Evolutionary conservation across 768 basidiomycete species (phyloP).

Genomic region (Trametopsis cervina): DNA sequence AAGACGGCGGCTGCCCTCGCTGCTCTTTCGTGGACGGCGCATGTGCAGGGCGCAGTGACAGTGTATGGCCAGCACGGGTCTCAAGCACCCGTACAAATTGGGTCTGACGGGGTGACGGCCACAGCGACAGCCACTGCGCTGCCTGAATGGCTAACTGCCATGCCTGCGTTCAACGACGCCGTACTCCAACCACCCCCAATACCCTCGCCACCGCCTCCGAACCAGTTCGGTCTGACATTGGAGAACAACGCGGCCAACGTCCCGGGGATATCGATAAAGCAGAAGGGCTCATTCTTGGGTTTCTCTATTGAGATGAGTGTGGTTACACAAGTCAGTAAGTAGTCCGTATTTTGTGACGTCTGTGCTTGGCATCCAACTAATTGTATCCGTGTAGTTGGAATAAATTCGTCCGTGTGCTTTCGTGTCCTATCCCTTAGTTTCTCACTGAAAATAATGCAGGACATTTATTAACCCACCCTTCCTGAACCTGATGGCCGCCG

Average conservation of each 20-base stretch:
- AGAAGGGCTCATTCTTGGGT: slow-evolving; percentile 55
- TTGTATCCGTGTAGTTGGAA: slow-evolving; percentile 9
- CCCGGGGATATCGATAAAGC: slow-evolving; percentile 33
- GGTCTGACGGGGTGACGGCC: too few relatives aligned
- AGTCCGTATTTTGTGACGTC: neutral
- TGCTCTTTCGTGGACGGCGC: too few relatives aligned
- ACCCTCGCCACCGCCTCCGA: slow-evolving; percentile 37
- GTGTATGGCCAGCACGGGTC: too few relatives aligned
- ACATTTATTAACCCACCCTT: slow-evolving; percentile 29
- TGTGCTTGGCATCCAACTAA: too few relatives aligned
- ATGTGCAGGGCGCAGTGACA: too few relatives aligned
- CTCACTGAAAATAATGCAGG: slow-evolving; percentile 12
- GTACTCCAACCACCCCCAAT: slow-evolving; percentile 42
- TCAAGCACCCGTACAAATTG: too few relatives aligned
- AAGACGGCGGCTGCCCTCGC: too few relatives aligned
- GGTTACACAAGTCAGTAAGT: slow-evolving; percentile 53
- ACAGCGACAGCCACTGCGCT: slow-evolving; percentile 26
- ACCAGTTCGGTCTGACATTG: slow-evolving; percentile 39
- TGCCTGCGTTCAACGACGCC: slow-evolving; percentile 48
- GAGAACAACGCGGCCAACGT: slow-evolving; percentile 17
- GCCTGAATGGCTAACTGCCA: slow-evolving; percentile 36
- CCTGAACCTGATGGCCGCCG: slow-evolving; percentile 41
- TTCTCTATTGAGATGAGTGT: slow-evolving; percentile 77
- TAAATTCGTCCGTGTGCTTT: slow-evolving; percentile 7
- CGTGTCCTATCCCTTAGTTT: neutral